phyloP scores from a whole-genome alignment of 345 rosid species.

The Syzygium aqueum region DNA sequence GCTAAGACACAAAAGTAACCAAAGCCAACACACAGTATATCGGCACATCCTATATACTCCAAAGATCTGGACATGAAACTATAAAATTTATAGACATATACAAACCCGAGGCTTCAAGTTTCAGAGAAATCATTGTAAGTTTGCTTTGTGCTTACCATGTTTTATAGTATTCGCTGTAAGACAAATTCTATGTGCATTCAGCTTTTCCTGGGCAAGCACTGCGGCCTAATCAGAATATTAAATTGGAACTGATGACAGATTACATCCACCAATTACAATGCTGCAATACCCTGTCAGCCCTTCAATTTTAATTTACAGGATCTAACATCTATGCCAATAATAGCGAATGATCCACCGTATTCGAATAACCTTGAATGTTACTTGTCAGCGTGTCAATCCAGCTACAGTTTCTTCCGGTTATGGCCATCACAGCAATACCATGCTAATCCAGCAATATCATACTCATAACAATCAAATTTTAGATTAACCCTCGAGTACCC shows the following conservation, averaged over 20 bases:
- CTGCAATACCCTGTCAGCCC: not conserved
- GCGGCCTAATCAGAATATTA: not conserved
- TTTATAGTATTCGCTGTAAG: not conserved
- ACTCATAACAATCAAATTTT: not conserved
- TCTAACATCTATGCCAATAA: not conserved
- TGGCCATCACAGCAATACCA: not conserved
- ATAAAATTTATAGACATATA: not conserved
- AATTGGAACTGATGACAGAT: not conserved
- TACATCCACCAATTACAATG: not conserved
- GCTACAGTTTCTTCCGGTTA: not conserved
- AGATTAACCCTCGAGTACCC: not conserved
- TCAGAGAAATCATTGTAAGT: not conserved
- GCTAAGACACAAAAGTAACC: not conserved
- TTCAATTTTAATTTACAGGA: not conserved
- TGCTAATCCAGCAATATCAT: not conserved
- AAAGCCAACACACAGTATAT: not conserved
- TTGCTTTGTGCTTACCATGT: not conserved
- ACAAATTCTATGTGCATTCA: not conserved
- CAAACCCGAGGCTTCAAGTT: not conserved
- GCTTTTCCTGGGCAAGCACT: not conserved
- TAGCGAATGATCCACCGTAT: not conserved
- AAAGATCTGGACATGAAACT: not conserved
- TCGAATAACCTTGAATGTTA: not conserved
- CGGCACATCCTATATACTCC: not conserved
- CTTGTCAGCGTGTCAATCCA: not conserved